These are phyloP conservation scores for Stellera chamaejasme DNA, from an alignment of 345 rosid genomes.

Conservation along the genomic window DNA sequence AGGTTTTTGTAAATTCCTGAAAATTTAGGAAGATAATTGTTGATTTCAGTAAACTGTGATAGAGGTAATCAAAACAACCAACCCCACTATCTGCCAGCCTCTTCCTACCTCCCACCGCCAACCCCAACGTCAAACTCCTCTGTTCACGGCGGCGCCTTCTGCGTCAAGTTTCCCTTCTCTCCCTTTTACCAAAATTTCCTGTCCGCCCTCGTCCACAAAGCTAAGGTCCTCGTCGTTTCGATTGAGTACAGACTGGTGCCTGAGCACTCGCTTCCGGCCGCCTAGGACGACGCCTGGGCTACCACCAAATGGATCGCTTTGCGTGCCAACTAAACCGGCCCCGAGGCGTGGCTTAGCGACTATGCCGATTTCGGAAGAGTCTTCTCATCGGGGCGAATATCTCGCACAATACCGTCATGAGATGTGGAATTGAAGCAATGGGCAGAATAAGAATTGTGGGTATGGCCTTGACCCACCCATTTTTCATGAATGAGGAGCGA, in stretches of 20 bases:
- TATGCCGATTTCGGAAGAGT: slow-evolving; percentile 26
- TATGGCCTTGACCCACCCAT: slow-evolving; percentile 26
- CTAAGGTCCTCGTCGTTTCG: slow-evolving; percentile 22
- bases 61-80: too few species aligned
- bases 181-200: not conserved
- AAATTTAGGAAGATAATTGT: too few species aligned
- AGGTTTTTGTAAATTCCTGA: too few species aligned
- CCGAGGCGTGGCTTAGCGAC: slow-evolving; percentile 31
- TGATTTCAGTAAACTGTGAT: too few species aligned
- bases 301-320: slow-evolving; percentile 30
- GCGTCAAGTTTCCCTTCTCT: slow-evolving; percentile 33
- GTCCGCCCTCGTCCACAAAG: slow-evolving; percentile 10
- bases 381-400: slow-evolving; percentile 41
- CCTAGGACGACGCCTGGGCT: slow-evolving; percentile 36
- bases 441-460: slow-evolving; percentile 14
- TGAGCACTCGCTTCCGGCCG: slow-evolving; percentile 35
- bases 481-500: slow-evolving; percentile 24
- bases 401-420: slow-evolving; percentile 20
- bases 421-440: slow-evolving; percentile 18
- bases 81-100: slow-evolving; percentile 19
- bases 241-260: slow-evolving; percentile 39
- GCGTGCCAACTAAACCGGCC: slow-evolving; percentile 25
- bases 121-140: slow-evolving; percentile 17
- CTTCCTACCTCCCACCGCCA: slow-evolving; percentile 17
- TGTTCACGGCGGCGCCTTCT: slow-evolving; percentile 49